Evolutionary conservation across 768 basidiomycete genomes (phyloP), one percentile per base, ranked within the genome.

Genomic region (Filobasidium floriforme): DNA sequence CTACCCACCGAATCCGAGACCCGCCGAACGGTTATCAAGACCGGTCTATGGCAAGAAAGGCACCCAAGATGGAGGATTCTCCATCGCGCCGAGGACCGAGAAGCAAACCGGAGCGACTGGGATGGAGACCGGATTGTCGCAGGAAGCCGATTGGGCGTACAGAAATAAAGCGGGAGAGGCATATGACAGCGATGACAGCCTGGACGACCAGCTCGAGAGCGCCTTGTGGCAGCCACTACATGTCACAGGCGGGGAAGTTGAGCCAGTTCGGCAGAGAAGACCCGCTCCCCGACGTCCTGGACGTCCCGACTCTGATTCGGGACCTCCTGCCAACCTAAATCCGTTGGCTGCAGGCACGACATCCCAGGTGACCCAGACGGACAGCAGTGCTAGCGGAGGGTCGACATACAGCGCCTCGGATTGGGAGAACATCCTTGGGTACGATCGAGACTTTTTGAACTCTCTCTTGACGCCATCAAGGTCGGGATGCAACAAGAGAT

Each of bases 401-500:
- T 62, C 41, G 28, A 66, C 62, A 32, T 70, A 67, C 66, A 68
- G 70, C 41, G 68, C 70, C 43, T 62, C 61, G 40, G 76, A 77
- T 41, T 81, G 78, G 70, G 75, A 80, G 19, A 71, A 69, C 43
- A 77, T 90, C n/a, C 83, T 98, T 59, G 88, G 88, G 1, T 93
- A 89, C 77, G 84, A 88, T 3, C 81, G 88, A 7, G 87, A 89
- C 66, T 89, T 91, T 73, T 82, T 98, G 37, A 89, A 90, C 28
- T 84, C 83, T 52, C 80, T 94, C 70, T 82, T 98, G 1, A 89
- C 88, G 66, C 92, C 94, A 0, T 75, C 86, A 54, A 80, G 81
- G 37, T 82, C 86, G 15, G 85, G 92, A 77, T 96, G 92, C 72
- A 91, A 99, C 78, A 89, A 91, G 77, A 90, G 90, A 73, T 97